Evolutionary conservation across 73 alveolate genomes (phyloP), one percentile per base, ranked within the genome.

Genomic region (Uronychia binucleata): DNA sequence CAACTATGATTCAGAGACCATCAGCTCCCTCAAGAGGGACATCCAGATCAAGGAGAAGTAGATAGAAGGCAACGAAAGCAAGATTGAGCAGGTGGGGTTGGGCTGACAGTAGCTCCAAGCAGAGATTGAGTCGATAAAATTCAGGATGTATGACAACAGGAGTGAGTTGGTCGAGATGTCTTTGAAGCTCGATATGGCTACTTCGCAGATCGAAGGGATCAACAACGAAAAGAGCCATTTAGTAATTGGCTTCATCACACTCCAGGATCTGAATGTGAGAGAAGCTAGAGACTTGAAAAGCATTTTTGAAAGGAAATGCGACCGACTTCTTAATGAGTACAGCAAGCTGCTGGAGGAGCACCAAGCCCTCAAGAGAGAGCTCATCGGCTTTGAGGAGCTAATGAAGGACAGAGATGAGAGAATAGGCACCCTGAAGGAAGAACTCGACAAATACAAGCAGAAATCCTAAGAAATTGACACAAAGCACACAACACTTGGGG

Each of bases 211-310:
- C 1, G 89, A 86, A 28, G 88, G 86, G 1, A 78, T 86, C 60
- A 74, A 76, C 29, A 86, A 86, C 34, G 93, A 86, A 74, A 86
- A 80, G 34, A 80, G 78, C 34, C 93, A 86, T 34, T 31, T 80
- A 57, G 91, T 58, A 33, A 33, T 86, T 34, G 0, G 34, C 5
- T 11, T 19, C 67, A 19, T 11, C 19, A 46, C 67, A 5, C 19
- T 19, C 19, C 5, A 46, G 67, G 67, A 46, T 46, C 67, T 46
- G 5, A 46, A 46, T 46, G 33, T 85, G 0, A 78, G 35, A 59
- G 91, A 85, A 59, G 31, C 81, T 25, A 78, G 31, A 35, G 80
- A 77, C 19, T 57, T 85, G 77, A 85, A 59, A 57, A 19, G 30
- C 28, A 57, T 85, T 11, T 85, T 28, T 85, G 91, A 85, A 33